A percentile compares a stretch with the other conserved stretches of the same genome.
phyloP scores from a whole-genome alignment of 2,329 filamentous ascomycete genomes.

The Neonectria coccinea region DNA sequence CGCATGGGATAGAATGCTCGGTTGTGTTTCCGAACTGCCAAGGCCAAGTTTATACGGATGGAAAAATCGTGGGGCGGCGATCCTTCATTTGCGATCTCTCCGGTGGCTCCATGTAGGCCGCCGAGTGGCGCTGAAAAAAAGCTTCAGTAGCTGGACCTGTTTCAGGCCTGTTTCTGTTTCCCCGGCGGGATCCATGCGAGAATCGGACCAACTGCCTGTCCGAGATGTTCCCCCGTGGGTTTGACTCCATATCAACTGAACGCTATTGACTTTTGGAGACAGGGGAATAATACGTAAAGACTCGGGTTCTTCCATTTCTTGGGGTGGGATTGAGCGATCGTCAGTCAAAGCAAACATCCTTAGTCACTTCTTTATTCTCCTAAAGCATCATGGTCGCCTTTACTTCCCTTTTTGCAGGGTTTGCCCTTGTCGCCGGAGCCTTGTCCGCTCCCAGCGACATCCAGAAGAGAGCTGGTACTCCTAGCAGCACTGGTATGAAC shows the following conservation, averaged over 20 bases:
- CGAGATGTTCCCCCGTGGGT: slow-evolving; percentile 5
- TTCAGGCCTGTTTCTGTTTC: slow-evolving; percentile 38
- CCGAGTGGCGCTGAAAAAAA: slow-evolving; percentile 25
- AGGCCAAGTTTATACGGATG: slow-evolving; percentile 34
- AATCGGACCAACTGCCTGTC: slow-evolving; percentile 21
- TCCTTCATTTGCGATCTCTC: slow-evolving; percentile 36
- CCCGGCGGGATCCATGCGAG: slow-evolving; percentile 21
- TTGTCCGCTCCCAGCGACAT: slow-evolving; percentile 42
- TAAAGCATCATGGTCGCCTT: slow-evolving; percentile 41
- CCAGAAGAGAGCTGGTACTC: slow-evolving; percentile 44
- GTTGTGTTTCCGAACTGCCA: slow-evolving; percentile 8
- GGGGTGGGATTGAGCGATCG: neutral
- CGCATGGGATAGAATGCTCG: slow-evolving; percentile 17
- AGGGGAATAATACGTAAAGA: neutral
- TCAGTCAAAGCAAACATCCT: neutral
- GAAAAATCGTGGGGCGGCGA: slow-evolving; percentile 35
- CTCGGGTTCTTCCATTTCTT: slow-evolving; percentile 4
- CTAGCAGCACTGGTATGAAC: slow-evolving; percentile 51
- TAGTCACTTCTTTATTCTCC: slow-evolving; percentile 1
- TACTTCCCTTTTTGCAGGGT: slow-evolving; percentile 42
- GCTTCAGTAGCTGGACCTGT: slow-evolving; percentile 23
- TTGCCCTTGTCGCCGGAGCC: slow-evolving; percentile 39
- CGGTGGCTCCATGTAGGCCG: slow-evolving; percentile 26
- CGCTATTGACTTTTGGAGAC: slow-evolving; percentile 19
- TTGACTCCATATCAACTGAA: slow-evolving; percentile 15